Conservation (phyloP, 1,284 basidiomycete species). For the Boletus holoroseus region DNA sequence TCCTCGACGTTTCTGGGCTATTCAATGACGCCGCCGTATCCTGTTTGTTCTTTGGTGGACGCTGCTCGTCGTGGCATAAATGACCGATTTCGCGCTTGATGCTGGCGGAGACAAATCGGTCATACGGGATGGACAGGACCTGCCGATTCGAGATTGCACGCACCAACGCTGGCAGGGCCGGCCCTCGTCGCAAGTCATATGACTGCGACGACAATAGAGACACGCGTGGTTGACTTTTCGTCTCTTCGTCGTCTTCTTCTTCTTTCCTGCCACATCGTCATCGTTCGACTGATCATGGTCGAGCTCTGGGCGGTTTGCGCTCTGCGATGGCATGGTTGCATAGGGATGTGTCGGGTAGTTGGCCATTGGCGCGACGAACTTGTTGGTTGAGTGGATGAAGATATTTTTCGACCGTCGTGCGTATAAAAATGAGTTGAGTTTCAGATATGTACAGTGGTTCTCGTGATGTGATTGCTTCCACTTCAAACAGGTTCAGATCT, state of each 20-base stretch:
- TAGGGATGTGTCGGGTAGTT: constrained; percentile 32
- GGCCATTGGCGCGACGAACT: constrained; percentile 19
- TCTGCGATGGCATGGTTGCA: constrained; percentile 22
- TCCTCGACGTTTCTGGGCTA: constrained; percentile 25
- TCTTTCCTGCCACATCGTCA: constrained; percentile 38
- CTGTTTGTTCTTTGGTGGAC: constrained; percentile 47
- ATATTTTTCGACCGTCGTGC: constrained; percentile 9
- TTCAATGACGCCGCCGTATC: constrained; percentile 26
- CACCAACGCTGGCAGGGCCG: constrained; percentile 88
- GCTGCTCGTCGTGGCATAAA: constrained; percentile 81
- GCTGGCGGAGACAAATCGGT: constrained; percentile 38
- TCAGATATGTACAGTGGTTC: constrained; percentile 18
- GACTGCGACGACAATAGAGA: constrained; percentile 87
- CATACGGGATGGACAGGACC: neutral
- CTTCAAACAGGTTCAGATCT: constrained; percentile 18
- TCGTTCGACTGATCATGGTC: constrained; percentile 29
- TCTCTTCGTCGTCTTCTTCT: constrained; percentile 60
- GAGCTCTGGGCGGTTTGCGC: constrained; percentile 15
- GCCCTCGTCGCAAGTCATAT: constrained; percentile 91
- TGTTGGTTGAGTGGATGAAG: constrained; percentile 10
- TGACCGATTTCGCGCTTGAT: constrained; percentile 91
- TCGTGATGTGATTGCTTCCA: constrained; percentile 18
- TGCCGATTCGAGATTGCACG: constrained; percentile 32
- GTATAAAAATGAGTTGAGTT: constrained; percentile 26
- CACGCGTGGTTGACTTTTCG: constrained; percentile 88